Evolutionary conservation across 495 filamentous ascomycete species (phyloP).

Genomic region (Xylaria sp.): DNA sequence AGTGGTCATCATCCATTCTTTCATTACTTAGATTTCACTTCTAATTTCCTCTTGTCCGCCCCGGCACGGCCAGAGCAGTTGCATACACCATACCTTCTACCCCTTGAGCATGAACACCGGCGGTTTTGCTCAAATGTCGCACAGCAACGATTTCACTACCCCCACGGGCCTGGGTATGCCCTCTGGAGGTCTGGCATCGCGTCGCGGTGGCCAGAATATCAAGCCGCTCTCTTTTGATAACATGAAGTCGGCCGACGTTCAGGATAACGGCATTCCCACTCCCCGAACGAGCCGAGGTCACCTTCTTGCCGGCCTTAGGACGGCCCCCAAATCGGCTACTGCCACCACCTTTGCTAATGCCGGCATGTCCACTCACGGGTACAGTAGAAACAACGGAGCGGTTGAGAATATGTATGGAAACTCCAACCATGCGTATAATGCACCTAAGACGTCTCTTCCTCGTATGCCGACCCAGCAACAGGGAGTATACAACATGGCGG

Average conservation of each 20-base stretch:
- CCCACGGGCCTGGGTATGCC: slow-evolving; percentile 76
- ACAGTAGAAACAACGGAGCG: slow-evolving; percentile 57
- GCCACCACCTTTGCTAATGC: slow-evolving; percentile 62
- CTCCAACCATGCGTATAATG: slow-evolving; percentile 50
- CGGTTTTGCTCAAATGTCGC: slow-evolving; percentile 99
- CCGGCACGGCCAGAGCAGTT: slow-evolving; percentile 28
- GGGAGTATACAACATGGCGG: slow-evolving; percentile 38
- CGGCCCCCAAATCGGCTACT: slow-evolving; percentile 85
- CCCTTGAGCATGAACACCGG: slow-evolving; percentile 92
- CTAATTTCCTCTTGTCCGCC: slow-evolving; percentile 36
- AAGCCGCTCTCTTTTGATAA: slow-evolving; percentile 83
- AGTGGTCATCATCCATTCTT: slow-evolving; percentile 44
- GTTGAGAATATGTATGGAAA: slow-evolving; percentile 55
- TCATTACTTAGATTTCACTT: slow-evolving; percentile 40
- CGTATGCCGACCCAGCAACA: slow-evolving; percentile 50
- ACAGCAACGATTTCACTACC: slow-evolving; percentile 77
- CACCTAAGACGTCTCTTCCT: slow-evolving; percentile 61
- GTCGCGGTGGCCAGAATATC: slow-evolving; percentile 74
- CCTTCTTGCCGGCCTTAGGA: slow-evolving; percentile 90
- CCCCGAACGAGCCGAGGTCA: slow-evolving; percentile 95
- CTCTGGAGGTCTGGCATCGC: slow-evolving; percentile 78
- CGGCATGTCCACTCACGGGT: slow-evolving; percentile 60
- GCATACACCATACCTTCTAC: slow-evolving; percentile 26
- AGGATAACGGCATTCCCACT: slow-evolving; percentile 68
- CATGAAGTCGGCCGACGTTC: slow-evolving; percentile 56